A percentile compares a stretch with the other conserved stretches of the same genome.
Evolutionary conservation across 192 early-diverging fungal species (phyloP).

Genomic region (Podila epigama): DNA sequence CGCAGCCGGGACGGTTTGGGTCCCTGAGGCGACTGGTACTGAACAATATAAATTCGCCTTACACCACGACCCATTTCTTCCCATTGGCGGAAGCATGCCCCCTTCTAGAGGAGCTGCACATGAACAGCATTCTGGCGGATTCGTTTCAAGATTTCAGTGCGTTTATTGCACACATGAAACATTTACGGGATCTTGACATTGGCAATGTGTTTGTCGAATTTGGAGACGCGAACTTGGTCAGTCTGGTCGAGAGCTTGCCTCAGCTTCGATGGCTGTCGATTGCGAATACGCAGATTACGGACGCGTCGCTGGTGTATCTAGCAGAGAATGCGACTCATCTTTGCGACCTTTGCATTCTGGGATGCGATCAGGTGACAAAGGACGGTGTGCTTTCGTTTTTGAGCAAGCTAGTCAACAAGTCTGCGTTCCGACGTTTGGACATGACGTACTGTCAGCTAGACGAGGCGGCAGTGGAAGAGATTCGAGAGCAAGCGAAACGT

Average conservation of each 20-base stretch:
- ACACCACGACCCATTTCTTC: conserved; percentile 16
- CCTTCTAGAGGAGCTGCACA: conserved; percentile 28
- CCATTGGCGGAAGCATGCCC: conserved; percentile 34
- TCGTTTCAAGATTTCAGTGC: conserved; percentile 31
- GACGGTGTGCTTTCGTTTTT: conserved; percentile 26
- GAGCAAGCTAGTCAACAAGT: conserved; percentile 24
- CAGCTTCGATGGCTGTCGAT: conserved; percentile 33
- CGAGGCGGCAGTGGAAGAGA: conserved; percentile 26
- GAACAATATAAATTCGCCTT: conserved; percentile 45
- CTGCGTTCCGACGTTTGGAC: conserved; percentile 19
- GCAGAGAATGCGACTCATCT: conserved; percentile 16
- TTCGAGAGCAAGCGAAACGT: conserved; percentile 24
- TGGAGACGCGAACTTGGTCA: conserved; percentile 21
- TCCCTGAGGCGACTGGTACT: conserved; percentile 24
- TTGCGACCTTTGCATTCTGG: conserved; percentile 41
- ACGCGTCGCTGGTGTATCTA: conserved; percentile 23
- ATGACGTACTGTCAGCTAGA: conserved; percentile 40
- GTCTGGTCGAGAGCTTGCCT: conserved; percentile 25
- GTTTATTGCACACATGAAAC: conserved; percentile 19
- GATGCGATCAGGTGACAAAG: conserved; percentile 45
- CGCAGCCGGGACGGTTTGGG: conserved; percentile 10
- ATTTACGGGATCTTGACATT: conserved; percentile 26
- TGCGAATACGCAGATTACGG: conserved; percentile 42
- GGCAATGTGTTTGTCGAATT: conserved; percentile 45
- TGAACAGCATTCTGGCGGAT: conserved; percentile 46